Base-by-base conservation (phyloP, 257 asterid species). In the Ballota nigra region DNA sequence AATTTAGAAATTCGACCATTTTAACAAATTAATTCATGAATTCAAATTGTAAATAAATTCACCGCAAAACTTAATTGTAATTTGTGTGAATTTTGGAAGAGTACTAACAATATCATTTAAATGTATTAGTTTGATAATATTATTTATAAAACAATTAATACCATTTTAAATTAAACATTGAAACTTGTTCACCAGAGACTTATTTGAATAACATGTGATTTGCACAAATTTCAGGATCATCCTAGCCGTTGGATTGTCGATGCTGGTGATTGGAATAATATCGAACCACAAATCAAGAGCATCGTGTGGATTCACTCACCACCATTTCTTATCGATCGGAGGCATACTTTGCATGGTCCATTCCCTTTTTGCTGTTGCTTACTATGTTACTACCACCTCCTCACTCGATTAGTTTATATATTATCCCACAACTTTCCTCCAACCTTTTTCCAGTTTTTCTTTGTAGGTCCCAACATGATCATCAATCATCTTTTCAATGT, bases 261-360 rank as follows among this genome's bases (percentile, higher is more conserved):
- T 85, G 84, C 80, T 92, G 82, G 96, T 83, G 69, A 86, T 90
- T 10, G 97, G 98, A 24, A 90, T 86, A 31, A 64, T 83, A 69
- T 86, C 98, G 40, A 92, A 92, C 86, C 80, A 60, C 62, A 90
- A 90, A 78, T 84, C 95, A 57, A 88, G 91, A 75, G 83, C 93
- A 18, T 86, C 96, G 0, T 92, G 98, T 72, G 98, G 98, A 6
- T 82, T 92, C 68, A 60, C 88, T 6, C 92, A 88, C 82, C 97
- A 86, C 72, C 95, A 88, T 67, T 92, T 88, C 73, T 75, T 92
- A 68, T 90, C 96, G 0, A 79, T 80, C 28, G 98, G 98, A 64
- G 98, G 98, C 70, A 85, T 92, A 24, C 29, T 83, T 61, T 92
- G 96, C 80, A 81, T 92, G 76, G 88, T 87, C 58, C 98, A 92